Base-by-base conservation (phyloP, 23 red algal genomes). In the Gracilaria gracilis region DNA sequence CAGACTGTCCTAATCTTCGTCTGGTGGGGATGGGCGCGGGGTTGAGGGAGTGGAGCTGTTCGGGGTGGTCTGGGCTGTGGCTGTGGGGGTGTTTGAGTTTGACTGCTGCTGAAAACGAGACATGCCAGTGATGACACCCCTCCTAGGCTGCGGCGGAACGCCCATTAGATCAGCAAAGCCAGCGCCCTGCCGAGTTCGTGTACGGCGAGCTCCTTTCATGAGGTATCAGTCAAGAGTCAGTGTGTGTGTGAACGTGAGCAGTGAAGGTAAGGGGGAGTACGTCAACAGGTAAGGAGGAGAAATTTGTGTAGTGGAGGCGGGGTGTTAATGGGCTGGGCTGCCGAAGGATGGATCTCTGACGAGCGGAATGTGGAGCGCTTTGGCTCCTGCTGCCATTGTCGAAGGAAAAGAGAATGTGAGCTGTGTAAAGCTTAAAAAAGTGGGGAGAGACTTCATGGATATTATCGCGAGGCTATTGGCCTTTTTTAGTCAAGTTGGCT, bases 141-240 rank as follows among this genome's bases (percentile, higher is more conserved):
- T 67, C 62, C 37, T 46, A 15, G 64, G 84, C 11, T 49, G 67
- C 19, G 33, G 23, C 8, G 42, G 84, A 21, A 67, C 47, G 47
- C 67, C 47, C 84, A 87, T 87, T 14, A 87, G 48, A 67, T 87
- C 84, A 40, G 84, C 64, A 51, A 87, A 87, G 67, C 84, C 84
- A 29, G 84, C 67, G 39, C 69, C 62, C 31, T 48, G 44, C 25
- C 79, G 79, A 11, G 51, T 57, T 64, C 67, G 84, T 25, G 64
- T 87, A 67, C 84, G 84, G 67, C 84, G 84, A 0, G 84, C 84
- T 67, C 84, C 84, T 75, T 87, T 87, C 84, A 87, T 87, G 84
- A 34, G 72, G n/a, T 50, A 77, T 49, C 46, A 77, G 72, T 77
- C 50, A 77, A n/a, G 31, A 77, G 46, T 77, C 38, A 50, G 42